These are phyloP conservation scores for Globisporangium nunn DNA, from an alignment of 352 stramenopile species.

Conservation along the genomic window DNA sequence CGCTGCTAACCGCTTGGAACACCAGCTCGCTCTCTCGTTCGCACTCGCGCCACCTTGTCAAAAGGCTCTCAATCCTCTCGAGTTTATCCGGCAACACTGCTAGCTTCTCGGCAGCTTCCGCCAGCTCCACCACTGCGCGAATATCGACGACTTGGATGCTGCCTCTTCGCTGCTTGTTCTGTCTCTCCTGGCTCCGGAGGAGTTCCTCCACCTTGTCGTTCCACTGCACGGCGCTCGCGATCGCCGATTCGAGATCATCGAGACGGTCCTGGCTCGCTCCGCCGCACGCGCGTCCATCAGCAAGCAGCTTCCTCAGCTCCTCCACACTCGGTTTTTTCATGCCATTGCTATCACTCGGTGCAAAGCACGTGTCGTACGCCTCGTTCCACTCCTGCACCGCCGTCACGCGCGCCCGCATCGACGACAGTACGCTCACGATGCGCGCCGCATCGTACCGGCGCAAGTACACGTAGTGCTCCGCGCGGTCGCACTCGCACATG, in stretches of 20 bases:
- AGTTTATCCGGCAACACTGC: slow-evolving; percentile 17
- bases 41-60: slow-evolving; percentile 22
- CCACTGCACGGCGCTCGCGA: slow-evolving; percentile 20
- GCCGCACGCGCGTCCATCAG: slow-evolving; percentile 17
- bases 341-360: neutral
- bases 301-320: slow-evolving; percentile 27
- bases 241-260: slow-evolving; percentile 23
- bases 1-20: slow-evolving; percentile 14
- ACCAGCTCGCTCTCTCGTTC: slow-evolving; percentile 13
- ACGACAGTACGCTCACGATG: slow-evolving; percentile 28
- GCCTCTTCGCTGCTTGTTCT: neutral
- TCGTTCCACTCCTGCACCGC: slow-evolving; percentile 34
- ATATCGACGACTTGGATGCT: neutral
- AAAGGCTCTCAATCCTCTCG: slow-evolving; percentile 18
- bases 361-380: slow-evolving; percentile 23
- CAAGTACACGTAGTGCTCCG: slow-evolving; percentile 52
- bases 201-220: slow-evolving; percentile 17
- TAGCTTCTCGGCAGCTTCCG: slow-evolving; percentile 20
- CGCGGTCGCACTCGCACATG: slow-evolving; percentile 71
- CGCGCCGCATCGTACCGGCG: slow-evolving; percentile 40
- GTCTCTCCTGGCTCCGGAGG: slow-evolving; percentile 6
- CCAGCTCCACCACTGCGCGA: slow-evolving; percentile 13
- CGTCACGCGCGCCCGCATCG: slow-evolving; percentile 25
- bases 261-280: slow-evolving; percentile 20
- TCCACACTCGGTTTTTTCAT: slow-evolving; percentile 11